A percentile compares a stretch with the other conserved stretches of the same genome.
Conservation (phyloP, 1,284 basidiomycete genomes). For the Puccinia triticina region DNA sequence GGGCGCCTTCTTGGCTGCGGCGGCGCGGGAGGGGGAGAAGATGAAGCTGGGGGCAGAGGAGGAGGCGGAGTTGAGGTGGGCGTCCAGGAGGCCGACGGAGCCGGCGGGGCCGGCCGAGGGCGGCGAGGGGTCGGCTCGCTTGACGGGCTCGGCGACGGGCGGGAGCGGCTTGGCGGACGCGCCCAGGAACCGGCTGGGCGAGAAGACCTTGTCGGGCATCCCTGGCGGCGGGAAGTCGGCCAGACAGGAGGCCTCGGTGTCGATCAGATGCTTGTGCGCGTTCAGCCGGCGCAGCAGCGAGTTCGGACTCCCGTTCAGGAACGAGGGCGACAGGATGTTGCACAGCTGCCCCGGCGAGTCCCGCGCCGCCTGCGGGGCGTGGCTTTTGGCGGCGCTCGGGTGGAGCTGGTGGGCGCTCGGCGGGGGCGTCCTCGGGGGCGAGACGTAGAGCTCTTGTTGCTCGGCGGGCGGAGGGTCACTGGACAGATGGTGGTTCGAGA, state of each 20-base stretch:
- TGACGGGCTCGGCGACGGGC: constrained; percentile 26
- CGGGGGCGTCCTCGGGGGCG: constrained; percentile 45
- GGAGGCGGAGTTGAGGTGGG: constrained; percentile 14
- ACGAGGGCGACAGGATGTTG: constrained; percentile 42
- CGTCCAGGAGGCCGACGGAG: constrained; percentile 19
- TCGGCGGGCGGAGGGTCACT: constrained; percentile 5
- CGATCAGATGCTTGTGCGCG: background rate
- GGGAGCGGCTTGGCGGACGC: background rate
- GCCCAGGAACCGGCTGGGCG: constrained; percentile 9
- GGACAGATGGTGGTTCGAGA: background rate
- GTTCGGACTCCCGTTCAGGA: constrained; percentile 47
- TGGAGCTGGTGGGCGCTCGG: background rate
- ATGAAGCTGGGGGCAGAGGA: constrained; percentile 5
- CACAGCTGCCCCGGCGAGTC: constrained; percentile 18
- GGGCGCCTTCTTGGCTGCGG: no score
- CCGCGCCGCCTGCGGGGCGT: background rate
- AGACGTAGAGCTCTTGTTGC: background rate
- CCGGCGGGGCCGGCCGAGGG: background rate
- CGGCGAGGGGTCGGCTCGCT: background rate
- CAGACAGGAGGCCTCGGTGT: background rate
- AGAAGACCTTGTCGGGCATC: constrained; percentile 34
- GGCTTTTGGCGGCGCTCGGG: background rate
- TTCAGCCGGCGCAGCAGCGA: constrained; percentile 34
- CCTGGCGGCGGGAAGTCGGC: background rate
- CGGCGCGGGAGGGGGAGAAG: constrained; percentile 17